A percentile compares a stretch with the other conserved stretches of the same genome.
Conservation (phyloP, 192 early-diverging fungal genomes). For the Coemansia sp. region DNA sequence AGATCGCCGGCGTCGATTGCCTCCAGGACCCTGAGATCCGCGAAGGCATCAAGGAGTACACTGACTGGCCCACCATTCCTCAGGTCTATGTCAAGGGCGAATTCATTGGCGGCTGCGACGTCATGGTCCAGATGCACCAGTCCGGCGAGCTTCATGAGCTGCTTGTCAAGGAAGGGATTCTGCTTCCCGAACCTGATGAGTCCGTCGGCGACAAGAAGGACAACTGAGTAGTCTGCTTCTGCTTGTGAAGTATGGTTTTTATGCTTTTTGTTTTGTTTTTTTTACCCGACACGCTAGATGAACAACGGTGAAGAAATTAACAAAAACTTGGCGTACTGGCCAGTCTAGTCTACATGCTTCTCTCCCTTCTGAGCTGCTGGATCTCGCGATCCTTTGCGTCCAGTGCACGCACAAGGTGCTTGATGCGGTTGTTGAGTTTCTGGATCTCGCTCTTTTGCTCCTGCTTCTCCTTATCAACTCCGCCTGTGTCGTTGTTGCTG, state of each 20-base stretch:
- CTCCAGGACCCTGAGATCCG: conserved; percentile 89
- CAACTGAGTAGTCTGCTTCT: background rate
- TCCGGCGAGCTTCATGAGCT: conserved; percentile 84
- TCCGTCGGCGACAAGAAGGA: conserved; percentile 23
- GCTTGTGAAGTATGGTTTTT: background rate
- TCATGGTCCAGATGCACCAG: conserved; percentile 84
- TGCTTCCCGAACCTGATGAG: conserved; percentile 41
- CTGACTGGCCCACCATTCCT: conserved; percentile 93
- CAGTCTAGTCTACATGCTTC: background rate
- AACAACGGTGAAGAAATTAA: background rate
- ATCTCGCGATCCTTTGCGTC: conserved; percentile 30
- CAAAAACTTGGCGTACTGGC: background rate
- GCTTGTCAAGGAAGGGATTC: conserved; percentile 73
- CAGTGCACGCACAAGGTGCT: conserved; percentile 40
- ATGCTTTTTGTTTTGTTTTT: background rate
- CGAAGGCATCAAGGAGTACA: conserved; percentile 91
- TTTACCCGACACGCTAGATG: background rate
- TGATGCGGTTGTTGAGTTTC: conserved; percentile 31
- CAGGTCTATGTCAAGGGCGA: conserved; percentile 96
- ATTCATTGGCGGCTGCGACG: conserved; percentile 94
- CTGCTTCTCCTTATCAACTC: background rate
- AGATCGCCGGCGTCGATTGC: conserved; percentile 47
- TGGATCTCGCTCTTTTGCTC: conserved; percentile 25
- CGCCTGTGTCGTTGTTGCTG: background rate
- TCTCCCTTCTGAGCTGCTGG: conserved; percentile 9